Percentiles rank a stretch among this genome's conserved stretches.
Conservation (phyloP, 441 rosid species). For the Eugenia klotzschiana region DNA sequence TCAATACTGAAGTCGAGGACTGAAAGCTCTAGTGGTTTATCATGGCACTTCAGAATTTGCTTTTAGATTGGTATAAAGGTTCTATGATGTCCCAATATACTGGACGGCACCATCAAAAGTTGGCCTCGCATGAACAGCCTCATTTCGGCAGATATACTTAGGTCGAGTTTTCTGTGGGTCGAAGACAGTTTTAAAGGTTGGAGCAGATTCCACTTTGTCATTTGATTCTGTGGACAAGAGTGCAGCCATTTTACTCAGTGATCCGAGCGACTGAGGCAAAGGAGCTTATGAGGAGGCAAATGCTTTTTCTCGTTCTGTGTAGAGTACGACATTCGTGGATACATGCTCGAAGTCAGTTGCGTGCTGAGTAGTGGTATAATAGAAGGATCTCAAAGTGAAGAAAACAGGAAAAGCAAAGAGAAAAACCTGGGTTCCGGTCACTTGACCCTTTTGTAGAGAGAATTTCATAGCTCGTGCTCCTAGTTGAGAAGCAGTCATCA, state of each 20-base stretch:
- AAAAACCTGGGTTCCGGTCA: neutral
- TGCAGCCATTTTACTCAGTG: neutral
- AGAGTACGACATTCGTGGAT: neutral
- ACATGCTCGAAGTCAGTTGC: neutral
- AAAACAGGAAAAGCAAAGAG: neutral
- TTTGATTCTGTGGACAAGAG: neutral
- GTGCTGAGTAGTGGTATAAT: neutral
- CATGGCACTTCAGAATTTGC: neutral
- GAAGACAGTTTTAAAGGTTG: neutral
- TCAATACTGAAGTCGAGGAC: neutral
- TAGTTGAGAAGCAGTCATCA: neutral
- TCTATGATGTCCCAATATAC: no score
- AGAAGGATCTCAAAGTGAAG: neutral
- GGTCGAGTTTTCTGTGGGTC: neutral
- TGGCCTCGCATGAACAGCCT: neutral
- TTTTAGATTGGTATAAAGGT: no score
- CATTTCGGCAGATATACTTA: neutral
- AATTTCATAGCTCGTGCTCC: neutral
- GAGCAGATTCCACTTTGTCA: neutral
- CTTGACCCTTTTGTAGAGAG: neutral
- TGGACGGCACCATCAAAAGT: neutral
- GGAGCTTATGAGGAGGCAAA: neutral
- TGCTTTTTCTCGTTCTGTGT: neutral
- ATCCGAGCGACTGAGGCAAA: neutral
- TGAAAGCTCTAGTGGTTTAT: neutral